Evolutionary conservation across 2,329 filamentous ascomycete species (phyloP).

Genomic region (Ophiocordyceps unilateralis): DNA sequence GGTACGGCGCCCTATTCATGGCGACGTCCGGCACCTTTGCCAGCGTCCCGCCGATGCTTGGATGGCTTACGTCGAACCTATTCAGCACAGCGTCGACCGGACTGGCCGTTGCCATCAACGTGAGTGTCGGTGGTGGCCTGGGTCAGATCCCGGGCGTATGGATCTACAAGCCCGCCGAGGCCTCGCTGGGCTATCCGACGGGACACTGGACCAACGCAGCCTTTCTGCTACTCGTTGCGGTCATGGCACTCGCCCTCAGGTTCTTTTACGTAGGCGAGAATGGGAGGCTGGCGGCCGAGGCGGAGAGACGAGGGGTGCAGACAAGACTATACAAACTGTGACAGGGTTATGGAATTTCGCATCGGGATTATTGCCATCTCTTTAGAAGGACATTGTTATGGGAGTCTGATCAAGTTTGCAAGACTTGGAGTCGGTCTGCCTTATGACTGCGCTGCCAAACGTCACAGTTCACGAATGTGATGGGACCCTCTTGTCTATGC

Average conservation of each 20-base stretch:
- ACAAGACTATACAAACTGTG: conserved; percentile 24
- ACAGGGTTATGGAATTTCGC: too few relatives aligned
- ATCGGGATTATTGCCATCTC: too few relatives aligned
- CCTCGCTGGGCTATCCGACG: conserved; percentile 44
- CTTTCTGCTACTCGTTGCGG: conserved; percentile 37
- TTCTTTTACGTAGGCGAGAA: conserved; percentile 37
- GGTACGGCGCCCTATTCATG: conserved; percentile 56
- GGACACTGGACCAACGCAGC: conserved; percentile 52
- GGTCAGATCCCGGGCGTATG: conserved; percentile 58
- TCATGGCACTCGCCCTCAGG: conserved; percentile 32
- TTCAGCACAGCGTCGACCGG: conserved; percentile 47
- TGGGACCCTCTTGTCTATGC: too few relatives aligned
- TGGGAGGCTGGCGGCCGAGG: conserved; percentile 14
- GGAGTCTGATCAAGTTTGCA: too few relatives aligned
- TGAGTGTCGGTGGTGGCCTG: conserved; percentile 46
- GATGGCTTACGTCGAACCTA: conserved; percentile 55
- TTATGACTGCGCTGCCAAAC: too few relatives aligned
- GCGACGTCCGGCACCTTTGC: conserved; percentile 50
- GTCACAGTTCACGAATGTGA: too few relatives aligned
- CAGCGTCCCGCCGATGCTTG: conserved; percentile 50
- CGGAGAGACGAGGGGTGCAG: conserved; percentile 13
- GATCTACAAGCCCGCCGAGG: conserved; percentile 53
- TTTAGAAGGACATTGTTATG: too few relatives aligned
- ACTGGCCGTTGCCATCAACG: conserved; percentile 53
- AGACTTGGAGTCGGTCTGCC: too few relatives aligned